These are phyloP conservation scores for Boletellus deceptivus DNA, from an alignment of 1,284 basidiomycete species.

Conservation along the genomic window DNA sequence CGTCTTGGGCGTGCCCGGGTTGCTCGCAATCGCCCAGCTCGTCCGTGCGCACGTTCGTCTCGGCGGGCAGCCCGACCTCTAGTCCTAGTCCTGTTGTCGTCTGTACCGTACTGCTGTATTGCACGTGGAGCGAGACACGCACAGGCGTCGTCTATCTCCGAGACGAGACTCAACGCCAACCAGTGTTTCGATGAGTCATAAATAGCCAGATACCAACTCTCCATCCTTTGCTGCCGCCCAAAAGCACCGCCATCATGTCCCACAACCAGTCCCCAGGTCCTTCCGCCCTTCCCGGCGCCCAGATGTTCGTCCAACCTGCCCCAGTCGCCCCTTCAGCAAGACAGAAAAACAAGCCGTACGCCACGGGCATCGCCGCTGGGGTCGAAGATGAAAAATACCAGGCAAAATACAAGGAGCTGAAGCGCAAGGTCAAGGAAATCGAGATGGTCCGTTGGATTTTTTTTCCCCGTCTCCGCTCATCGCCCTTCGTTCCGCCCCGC, in stretches of 20 bases:
- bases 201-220: constrained; percentile 30
- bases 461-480: neutral
- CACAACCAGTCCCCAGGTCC: constrained; percentile 52
- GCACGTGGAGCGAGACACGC: no score
- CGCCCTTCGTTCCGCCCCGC: constrained; percentile 7
- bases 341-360: constrained; percentile 52
- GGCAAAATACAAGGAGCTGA: constrained; percentile 87
- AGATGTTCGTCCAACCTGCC: constrained; percentile 31
- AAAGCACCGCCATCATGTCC: constrained; percentile 49
- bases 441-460: constrained; percentile 59
- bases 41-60: neutral
- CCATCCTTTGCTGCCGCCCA: constrained; percentile 33
- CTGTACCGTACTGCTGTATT: no score
- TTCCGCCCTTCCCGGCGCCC: constrained; percentile 30
- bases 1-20: neutral
- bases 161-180: constrained; percentile 29
- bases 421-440: constrained; percentile 86
- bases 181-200: constrained; percentile 27
- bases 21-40: neutral
- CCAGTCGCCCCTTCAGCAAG: constrained; percentile 35
- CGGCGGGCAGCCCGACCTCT: no score
- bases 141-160: no score
- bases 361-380: constrained; percentile 69
- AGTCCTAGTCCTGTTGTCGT: no score
- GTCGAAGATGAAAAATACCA: constrained; percentile 88